These are phyloP conservation scores for Monilinia fructigena DNA, from an alignment of 2,329 filamentous ascomycete genomes.

Conservation along the genomic window DNA sequence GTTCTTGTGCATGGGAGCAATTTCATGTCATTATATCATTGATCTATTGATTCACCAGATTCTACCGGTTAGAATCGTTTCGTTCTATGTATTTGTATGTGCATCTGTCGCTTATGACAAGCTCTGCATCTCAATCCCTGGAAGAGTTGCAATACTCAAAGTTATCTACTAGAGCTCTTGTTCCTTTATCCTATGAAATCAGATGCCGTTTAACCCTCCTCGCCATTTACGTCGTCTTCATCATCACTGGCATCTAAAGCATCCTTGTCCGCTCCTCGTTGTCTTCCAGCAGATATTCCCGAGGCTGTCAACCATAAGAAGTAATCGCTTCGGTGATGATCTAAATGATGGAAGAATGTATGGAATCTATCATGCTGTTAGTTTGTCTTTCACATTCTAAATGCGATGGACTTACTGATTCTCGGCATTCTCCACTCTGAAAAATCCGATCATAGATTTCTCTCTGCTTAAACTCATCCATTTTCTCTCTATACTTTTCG, in stretches of 20 bases:
- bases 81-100: neutral
- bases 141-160: neutral
- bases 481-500: conserved; percentile 69
- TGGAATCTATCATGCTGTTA: conserved; percentile 57
- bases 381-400: neutral
- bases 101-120: neutral
- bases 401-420: conserved; percentile 64
- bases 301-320: conserved; percentile 74
- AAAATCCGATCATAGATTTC: conserved; percentile 95
- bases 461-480: conserved; percentile 84
- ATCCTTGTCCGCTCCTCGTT: conserved; percentile 36
- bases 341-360: conserved; percentile 75
- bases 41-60: conserved; percentile 4
- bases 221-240: conserved; percentile 25
- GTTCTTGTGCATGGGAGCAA: neutral
- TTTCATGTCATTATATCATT: conserved; percentile 1
- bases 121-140: neutral
- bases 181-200: neutral
- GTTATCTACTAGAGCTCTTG: neutral
- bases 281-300: conserved; percentile 61
- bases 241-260: conserved; percentile 24
- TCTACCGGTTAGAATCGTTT: neutral
- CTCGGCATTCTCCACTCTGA: conserved; percentile 81
- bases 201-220: conserved; percentile 21
- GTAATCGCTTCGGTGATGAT: conserved; percentile 68